Percentiles rank a stretch among this genome's conserved stretches.
Evolutionary conservation across 1,139 yeast genomes (phyloP).

Genomic region (Candida glucosophila): DNA sequence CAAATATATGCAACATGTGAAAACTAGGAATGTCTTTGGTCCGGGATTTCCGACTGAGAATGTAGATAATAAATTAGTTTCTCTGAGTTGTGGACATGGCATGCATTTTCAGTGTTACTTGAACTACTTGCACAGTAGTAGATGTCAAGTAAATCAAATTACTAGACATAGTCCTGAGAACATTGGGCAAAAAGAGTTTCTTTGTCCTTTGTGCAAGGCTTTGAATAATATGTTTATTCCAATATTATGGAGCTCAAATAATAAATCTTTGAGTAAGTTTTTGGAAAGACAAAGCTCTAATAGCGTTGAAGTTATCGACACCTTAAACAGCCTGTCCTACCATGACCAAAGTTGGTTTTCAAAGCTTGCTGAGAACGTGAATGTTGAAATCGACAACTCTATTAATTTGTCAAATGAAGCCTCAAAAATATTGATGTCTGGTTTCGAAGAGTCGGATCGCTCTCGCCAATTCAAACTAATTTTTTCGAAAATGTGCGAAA

Average conservation of each 20-base stretch:
- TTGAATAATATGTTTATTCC: slow-evolving; percentile 82
- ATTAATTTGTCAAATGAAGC: slow-evolving; percentile 20
- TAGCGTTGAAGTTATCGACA: background rate
- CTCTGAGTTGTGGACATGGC: slow-evolving; percentile 90
- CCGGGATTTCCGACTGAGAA: slow-evolving; percentile 56
- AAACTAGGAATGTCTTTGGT: slow-evolving; percentile 44
- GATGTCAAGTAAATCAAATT: slow-evolving; percentile 57
- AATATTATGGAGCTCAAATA: slow-evolving; percentile 41
- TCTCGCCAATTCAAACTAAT: slow-evolving; percentile 21
- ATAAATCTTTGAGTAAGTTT: slow-evolving; percentile 20
- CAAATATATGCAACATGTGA: slow-evolving; percentile 24
- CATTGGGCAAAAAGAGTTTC: slow-evolving; percentile 58
- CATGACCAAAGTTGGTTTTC: slow-evolving; percentile 20
- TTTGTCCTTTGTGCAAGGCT: slow-evolving; percentile 89
- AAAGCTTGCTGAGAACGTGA: slow-evolving; percentile 13
- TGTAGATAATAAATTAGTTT: slow-evolving; percentile 42
- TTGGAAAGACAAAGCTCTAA: slow-evolving; percentile 11
- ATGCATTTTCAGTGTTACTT: slow-evolving; percentile 78
- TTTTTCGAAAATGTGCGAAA: slow-evolving; percentile 28
- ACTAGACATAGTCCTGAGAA: slow-evolving; percentile 80
- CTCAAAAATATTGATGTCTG: slow-evolving; percentile 11
- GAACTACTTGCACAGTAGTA: slow-evolving; percentile 47
- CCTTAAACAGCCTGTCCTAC: slow-evolving; percentile 10
- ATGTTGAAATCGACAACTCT: slow-evolving; percentile 16
- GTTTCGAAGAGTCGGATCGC: slow-evolving; percentile 11